phyloP scores from a whole-genome alignment of 495 filamentous ascomycete species.

The Talaromyces wortmannii region DNA sequence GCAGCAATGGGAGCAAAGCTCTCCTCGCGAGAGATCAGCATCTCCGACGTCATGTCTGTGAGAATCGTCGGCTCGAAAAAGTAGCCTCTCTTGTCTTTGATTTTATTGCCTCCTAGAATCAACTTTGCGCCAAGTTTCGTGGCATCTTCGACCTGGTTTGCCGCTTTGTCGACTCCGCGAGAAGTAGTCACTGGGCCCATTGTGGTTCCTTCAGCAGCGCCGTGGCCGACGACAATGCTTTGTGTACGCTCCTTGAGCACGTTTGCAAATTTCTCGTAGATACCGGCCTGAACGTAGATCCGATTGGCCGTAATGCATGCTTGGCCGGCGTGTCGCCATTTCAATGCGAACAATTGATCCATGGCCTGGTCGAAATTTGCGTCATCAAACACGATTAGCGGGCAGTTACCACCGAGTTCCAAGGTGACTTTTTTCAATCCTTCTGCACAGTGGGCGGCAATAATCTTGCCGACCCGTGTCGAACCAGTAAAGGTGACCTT shows the following conservation, averaged over 20 bases:
- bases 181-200: conserved; percentile 66
- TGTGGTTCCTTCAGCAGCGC: conserved; percentile 47
- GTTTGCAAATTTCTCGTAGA: conserved; percentile 36
- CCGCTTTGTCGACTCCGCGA: conserved; percentile 55
- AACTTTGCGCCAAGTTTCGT: conserved; percentile 49
- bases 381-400: conserved; percentile 58
- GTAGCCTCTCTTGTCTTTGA: conserved; percentile 44
- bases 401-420: conserved; percentile 58
- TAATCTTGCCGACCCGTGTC: conserved; percentile 42
- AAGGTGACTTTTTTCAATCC: conserved; percentile 56
- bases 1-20: conserved; percentile 64
- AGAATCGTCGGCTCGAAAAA: conserved; percentile 72
- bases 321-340: conserved; percentile 50
- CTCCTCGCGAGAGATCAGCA: conserved; percentile 63
- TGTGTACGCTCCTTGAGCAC: conserved; percentile 47
- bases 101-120: conserved; percentile 50
- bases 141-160: conserved; percentile 57
- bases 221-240: conserved; percentile 59
- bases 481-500: conserved; percentile 59
- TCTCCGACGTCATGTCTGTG: conserved; percentile 50
- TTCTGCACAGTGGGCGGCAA: conserved; percentile 40
- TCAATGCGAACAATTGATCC: conserved; percentile 39
- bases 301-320: conserved; percentile 57
- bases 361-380: conserved; percentile 42
- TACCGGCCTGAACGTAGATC: conserved; percentile 47